Evolutionary conservation across 176 grass and related monocot species (phyloP).

Genomic region (Phoenix dactylifera): DNA sequence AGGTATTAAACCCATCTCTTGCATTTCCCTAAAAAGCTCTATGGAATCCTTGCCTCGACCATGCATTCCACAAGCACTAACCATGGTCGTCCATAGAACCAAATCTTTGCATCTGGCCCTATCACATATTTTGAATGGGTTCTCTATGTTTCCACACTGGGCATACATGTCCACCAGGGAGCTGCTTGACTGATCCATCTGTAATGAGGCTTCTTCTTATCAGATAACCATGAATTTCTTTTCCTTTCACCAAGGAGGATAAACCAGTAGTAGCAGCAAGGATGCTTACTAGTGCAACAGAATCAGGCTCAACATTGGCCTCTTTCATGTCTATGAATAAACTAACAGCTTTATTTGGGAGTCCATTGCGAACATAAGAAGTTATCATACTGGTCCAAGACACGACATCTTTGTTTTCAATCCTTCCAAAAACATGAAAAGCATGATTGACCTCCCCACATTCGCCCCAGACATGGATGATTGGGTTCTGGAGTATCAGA

Average conservation of each 20-base stretch:
- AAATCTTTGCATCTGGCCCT: constrained; percentile 35
- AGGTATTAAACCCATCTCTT: constrained; percentile 43
- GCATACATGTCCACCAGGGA: constrained; percentile 86
- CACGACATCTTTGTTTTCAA: constrained; percentile 63
- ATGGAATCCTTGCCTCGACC: constrained; percentile 56
- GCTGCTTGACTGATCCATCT: constrained; percentile 37
- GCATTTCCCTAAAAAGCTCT: constrained; percentile 47
- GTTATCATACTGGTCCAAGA: constrained; percentile 88
- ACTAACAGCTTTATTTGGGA: constrained; percentile 51
- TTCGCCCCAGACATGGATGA: constrained; percentile 57
- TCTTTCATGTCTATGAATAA: constrained; percentile 55
- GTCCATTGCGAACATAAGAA: constrained; percentile 30
- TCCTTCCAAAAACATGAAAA: constrained; percentile 37
- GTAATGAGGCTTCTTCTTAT: constrained; percentile 40
- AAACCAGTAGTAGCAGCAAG: constrained; percentile 42
- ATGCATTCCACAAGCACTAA: constrained; percentile 82
- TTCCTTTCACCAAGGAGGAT: constrained; percentile 61
- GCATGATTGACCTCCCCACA: constrained; percentile 35
- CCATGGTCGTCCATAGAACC: constrained; percentile 65
- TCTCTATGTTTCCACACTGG: constrained; percentile 49
- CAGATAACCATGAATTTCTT: constrained; percentile 81
- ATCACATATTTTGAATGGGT: constrained; percentile 42
- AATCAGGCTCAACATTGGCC: constrained; percentile 49
- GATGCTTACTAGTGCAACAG: constrained; percentile 55
- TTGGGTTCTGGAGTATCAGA: constrained; percentile 56